These are phyloP conservation scores for Coemansia sp. DNA, from an alignment of 192 early-diverging fungal genomes.

Conservation along the genomic window DNA sequence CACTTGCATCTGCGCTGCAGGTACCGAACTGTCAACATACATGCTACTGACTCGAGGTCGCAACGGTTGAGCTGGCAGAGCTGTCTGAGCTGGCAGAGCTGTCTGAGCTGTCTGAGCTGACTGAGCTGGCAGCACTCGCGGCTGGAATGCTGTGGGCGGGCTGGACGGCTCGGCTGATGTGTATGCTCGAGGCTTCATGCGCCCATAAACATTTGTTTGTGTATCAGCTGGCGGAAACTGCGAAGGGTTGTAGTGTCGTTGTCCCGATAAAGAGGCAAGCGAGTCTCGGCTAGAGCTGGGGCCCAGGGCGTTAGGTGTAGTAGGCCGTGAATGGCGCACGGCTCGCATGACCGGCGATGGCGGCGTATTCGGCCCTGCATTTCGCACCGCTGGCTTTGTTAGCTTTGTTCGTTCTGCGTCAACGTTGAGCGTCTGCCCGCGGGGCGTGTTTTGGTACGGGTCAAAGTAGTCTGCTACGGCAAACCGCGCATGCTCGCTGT, in stretches of 20 bases:
- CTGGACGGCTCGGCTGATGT: background rate
- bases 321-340: constrained; percentile 43
- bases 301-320: constrained; percentile 25
- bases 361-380: constrained; percentile 12
- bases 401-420: constrained; percentile 6
- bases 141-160: background rate
- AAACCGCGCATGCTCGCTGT: constrained; percentile 11
- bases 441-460: constrained; percentile 34
- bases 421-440: constrained; percentile 38
- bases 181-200: constrained; percentile 40
- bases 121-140: background rate
- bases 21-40: constrained; percentile 14
- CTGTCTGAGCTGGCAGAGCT: background rate
- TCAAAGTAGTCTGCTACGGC: constrained; percentile 52
- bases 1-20: constrained; percentile 1
- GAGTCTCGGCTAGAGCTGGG: constrained; percentile 30
- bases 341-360: constrained; percentile 53
- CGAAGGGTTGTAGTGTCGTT: constrained; percentile 2
- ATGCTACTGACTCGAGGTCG: constrained; percentile 41
- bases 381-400: constrained; percentile 10
- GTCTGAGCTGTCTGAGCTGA: background rate
- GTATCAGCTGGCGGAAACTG: constrained; percentile 6
- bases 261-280: constrained; percentile 1
- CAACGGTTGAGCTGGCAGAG: background rate
- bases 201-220: background rate